Evolutionary conservation across 2,329 filamentous ascomycete genomes (phyloP), one percentile per base, ranked within the genome.

Genomic region (Cordyceps pruinosa): DNA sequence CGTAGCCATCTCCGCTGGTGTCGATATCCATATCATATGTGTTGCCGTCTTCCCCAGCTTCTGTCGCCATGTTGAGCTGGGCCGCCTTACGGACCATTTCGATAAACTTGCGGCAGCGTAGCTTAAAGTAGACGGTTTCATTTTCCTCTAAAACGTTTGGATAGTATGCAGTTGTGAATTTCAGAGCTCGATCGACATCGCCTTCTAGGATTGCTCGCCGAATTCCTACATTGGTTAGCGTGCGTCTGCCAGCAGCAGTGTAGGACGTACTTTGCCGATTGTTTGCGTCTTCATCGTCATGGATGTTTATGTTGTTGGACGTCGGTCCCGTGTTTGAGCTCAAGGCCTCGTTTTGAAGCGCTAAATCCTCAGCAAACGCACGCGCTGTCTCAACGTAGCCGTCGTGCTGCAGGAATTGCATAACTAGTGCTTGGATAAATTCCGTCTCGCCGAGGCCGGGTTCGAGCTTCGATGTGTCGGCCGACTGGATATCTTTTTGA

Each of bases 361-460:
- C 81, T 26, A 96, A 84, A 66, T 97, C 93, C 64, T 87, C 80
- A 4, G 89, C 85, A 76, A 99, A 97, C 0, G 90, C 90, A 61
- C 86, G 84, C 9, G 92, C 92, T 0, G 93, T 96, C 63, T 97
- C 93, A 8, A 97, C 87, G 64, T 97, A 97, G 59, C 94, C 94
- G 66, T 97, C 94, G 64, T 97, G 93, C 37, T 92, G 89, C 15
- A 99, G 76, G 63, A 96, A 97, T 71, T 97, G 92, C 39, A 91
- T 80, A 19, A 86, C 81, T 57, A 97, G 76, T 64, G 88, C 83
- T 68, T 97, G 91, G 37, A 96, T 84, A 48, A 97, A 79, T 26
- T 88, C 79, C 1, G 84, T 86, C 70, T 97, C 93, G 60, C 81
- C 83, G 61, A 89, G 75, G 2, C 79, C 78, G 2, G 84, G 82